A percentile compares a stretch with the other conserved stretches of the same genome.
Evolutionary conservation across 1,139 yeast genomes (phyloP).

Genomic region (Komagataea norvegica): DNA sequence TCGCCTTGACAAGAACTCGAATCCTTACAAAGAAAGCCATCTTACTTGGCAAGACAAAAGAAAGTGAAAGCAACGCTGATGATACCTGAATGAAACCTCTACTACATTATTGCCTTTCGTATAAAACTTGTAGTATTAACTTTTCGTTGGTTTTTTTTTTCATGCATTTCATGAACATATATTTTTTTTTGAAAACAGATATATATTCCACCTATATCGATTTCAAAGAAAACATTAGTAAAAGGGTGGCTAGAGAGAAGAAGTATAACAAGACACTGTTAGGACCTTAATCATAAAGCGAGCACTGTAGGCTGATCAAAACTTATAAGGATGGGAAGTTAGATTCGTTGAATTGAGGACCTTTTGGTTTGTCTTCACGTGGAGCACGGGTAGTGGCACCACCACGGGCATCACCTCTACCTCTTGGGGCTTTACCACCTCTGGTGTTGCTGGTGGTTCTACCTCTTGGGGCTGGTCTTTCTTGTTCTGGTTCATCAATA

Average conservation of each 20-base stretch:
- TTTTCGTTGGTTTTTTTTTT: slow-evolving; percentile 3
- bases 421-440: slow-evolving; percentile 22
- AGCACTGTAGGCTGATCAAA: too few species aligned
- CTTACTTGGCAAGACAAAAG: slow-evolving; percentile 20
- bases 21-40: slow-evolving; percentile 45
- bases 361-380: slow-evolving; percentile 31
- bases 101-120: too few species aligned
- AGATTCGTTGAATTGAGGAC: slow-evolving; percentile 43
- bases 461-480: slow-evolving; percentile 22
- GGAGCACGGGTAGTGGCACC: slow-evolving; percentile 36
- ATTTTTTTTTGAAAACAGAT: slow-evolving; percentile 3
- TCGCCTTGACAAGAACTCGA: slow-evolving; percentile 45
- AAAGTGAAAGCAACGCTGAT: too few species aligned
- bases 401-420: slow-evolving; percentile 18
- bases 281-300: too few species aligned
- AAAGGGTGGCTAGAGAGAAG: slow-evolving; percentile 3
- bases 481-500: slow-evolving; percentile 41
- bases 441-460: slow-evolving; percentile 14
- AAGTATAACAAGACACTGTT: too few species aligned
- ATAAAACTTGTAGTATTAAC: background rate
- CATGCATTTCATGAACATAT: slow-evolving; percentile 11
- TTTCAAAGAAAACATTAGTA: background rate
- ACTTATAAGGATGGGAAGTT: slow-evolving; percentile 29
- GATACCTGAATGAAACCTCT: too few species aligned
- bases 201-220: too few species aligned